Evolutionary conservation across 179 eudicot species (phyloP).

Genomic region (Pouteria campechiana): DNA sequence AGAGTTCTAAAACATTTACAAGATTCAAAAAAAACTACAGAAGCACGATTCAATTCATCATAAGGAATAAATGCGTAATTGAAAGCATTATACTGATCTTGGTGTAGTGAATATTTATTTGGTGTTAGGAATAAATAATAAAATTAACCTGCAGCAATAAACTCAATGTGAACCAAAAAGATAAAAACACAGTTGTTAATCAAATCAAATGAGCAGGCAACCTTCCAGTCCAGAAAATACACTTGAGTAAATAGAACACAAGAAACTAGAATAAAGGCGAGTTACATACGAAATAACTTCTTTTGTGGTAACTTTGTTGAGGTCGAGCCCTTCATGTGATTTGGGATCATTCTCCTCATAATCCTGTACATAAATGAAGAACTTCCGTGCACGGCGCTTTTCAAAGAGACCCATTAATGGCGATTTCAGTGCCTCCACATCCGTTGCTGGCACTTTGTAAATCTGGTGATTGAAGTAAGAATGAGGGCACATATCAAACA

Average conservation of each 20-base stretch:
- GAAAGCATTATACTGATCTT: too few relatives aligned
- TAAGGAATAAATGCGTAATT: too few relatives aligned
- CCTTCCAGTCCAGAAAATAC: too few relatives aligned
- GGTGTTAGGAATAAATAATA: too few relatives aligned
- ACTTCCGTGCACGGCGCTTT: slow-evolving; percentile 73
- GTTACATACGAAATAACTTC: slow-evolving; percentile 64
- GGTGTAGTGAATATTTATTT: too few relatives aligned
- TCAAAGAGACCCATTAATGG: slow-evolving; percentile 83
- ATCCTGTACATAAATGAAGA: slow-evolving; percentile 65
- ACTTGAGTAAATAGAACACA: background rate
- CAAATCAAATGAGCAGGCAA: too few relatives aligned
- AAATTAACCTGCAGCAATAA: too few relatives aligned
- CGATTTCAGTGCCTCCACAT: slow-evolving; percentile 78
- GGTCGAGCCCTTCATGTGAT: slow-evolving; percentile 70
- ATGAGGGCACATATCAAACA: background rate
- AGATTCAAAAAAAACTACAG: too few relatives aligned
- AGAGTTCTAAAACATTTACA: background rate
- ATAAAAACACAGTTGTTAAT: too few relatives aligned
- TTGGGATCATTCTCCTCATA: slow-evolving; percentile 58
- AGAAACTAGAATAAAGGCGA: background rate
- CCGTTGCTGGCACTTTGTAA: slow-evolving; percentile 81
- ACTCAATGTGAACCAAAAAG: too few relatives aligned
- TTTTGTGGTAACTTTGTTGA: slow-evolving; percentile 54
- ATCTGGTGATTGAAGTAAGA: slow-evolving; percentile 20
- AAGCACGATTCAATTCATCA: too few relatives aligned